Base-by-base conservation (phyloP, 192 early-diverging fungal genomes). In the Coemansia sp. region DNA sequence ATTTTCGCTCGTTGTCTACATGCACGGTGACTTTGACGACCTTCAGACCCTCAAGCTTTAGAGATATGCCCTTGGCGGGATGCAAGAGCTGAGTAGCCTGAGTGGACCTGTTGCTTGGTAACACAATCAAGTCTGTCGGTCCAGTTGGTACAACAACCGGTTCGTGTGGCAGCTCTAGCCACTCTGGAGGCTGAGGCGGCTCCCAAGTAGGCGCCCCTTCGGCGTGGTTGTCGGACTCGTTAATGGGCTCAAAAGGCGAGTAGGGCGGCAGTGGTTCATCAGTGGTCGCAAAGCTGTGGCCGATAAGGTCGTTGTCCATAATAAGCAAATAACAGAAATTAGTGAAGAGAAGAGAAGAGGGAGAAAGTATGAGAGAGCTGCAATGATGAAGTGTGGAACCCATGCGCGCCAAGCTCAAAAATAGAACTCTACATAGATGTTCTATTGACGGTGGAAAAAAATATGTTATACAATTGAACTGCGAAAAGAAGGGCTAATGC, bases 231-330 rank as follows among this genome's bases (percentile, higher is more conserved):
- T 32, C 43, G 13, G 40, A 43, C 22, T 45, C 38, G 0, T 18
- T 18, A 13, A n/a, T 4, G 11, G 24, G 52, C 27, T 71, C 70
- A 41, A 77, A 50, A n/a, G 20, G 62, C 44, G 65, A 40, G 38
- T 77, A 77, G 0, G 70, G 70, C 18, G 75, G 75, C 27, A 61
- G 75, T 32, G 38, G 61, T 30, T 45, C 44, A 29, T 16, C 37
- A 61, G 62, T 20, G 12, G 68, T 20, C 12, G 60, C 34, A 27
- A 34, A 18, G 34, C 1, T 4, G 29, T 58, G 55, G 34, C 34
- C 16, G 16, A 35, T 6, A 58, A 35, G 18, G 30, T n/a, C 16
- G 32, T n/a, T 32, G 55, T 35, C 34, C 55, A 58, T 58, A 50
- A 22, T 50, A 56, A 10, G 58, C 34, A 35, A 7, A 7, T 34